A percentile compares a stretch with the other conserved stretches of the same genome.
phyloP scores from a whole-genome alignment of 2,329 filamentous ascomycete species.

The Atkinsonella texensis region DNA sequence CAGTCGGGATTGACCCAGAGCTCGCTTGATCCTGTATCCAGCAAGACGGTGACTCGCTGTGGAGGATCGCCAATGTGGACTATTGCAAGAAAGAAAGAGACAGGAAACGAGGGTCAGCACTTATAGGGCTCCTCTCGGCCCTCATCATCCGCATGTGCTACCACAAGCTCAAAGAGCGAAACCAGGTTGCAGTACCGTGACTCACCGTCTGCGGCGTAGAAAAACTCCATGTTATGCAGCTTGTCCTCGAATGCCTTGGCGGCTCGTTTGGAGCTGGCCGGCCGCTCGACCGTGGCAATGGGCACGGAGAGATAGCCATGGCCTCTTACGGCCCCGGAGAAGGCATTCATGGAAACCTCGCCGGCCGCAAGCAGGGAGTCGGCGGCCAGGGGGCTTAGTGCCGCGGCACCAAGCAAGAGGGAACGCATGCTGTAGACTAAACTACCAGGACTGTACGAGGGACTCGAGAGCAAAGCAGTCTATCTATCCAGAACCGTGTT shows the following conservation, averaged over 20 bases:
- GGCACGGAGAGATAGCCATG: conserved; percentile 26
- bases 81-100: conserved; percentile 12
- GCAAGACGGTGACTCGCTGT: conserved; percentile 32
- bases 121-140: neutral
- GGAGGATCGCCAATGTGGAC: conserved; percentile 30
- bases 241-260: conserved; percentile 17
- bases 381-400: conserved; percentile 8
- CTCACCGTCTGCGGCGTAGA: conserved; percentile 27
- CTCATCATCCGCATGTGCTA: neutral
- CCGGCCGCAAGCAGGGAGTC: conserved; percentile 4
- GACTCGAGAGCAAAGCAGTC: neutral
- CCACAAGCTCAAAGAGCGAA: too few relatives aligned
- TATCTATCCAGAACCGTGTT: neutral
- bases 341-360: conserved; percentile 2
- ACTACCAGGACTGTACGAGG: neutral
- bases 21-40: conserved; percentile 42
- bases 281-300: conserved; percentile 19
- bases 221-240: conserved; percentile 25
- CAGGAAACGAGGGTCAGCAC: neutral
- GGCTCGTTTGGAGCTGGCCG: conserved; percentile 6
- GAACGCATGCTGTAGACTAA: conserved; percentile 9
- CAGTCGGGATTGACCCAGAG: conserved; percentile 44
- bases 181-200: neutral
- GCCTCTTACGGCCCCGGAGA: conserved; percentile 19
- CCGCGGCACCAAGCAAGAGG: conserved; percentile 4